These are phyloP conservation scores for Oxalis stricta DNA, from an alignment of 441 rosid genomes.

Conservation along the genomic window DNA sequence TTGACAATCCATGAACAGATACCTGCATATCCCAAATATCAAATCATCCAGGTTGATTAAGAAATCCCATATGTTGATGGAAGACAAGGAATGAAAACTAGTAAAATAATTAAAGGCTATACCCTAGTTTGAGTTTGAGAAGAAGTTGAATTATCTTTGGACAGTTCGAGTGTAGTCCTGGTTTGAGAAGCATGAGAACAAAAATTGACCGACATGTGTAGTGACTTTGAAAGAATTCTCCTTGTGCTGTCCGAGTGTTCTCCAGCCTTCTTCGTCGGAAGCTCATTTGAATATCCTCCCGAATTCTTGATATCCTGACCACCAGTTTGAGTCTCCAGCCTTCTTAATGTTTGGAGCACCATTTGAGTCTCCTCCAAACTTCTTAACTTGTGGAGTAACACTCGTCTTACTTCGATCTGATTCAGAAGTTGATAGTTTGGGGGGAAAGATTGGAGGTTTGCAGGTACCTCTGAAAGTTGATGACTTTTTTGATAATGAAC, in stretches of 20 bases:
- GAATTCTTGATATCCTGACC: no score
- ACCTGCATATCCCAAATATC: conserved; percentile 30
- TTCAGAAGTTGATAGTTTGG: conserved; percentile 19
- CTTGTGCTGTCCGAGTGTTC: conserved; percentile 25
- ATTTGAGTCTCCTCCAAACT: conserved; percentile 14
- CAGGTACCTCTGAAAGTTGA: conserved; percentile 17
- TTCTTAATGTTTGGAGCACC: no score
- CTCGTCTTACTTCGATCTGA: conserved; percentile 18
- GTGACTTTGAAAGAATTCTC: conserved; percentile 24
- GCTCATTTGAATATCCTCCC: no score
- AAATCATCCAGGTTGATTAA: conserved; percentile 7
- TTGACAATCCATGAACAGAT: conserved; percentile 24
- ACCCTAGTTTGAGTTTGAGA: conserved; percentile 26
- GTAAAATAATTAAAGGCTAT: conserved; percentile 6
- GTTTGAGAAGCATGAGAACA: conserved; percentile 18
- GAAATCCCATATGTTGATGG: no score
- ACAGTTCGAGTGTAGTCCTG: conserved; percentile 15
- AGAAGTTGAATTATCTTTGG: conserved; percentile 23
- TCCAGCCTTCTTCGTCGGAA: conserved; percentile 12
- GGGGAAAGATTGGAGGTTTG: conserved; percentile 18
- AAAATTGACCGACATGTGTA: conserved; percentile 40
- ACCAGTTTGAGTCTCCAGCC: no score
- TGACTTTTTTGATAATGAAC: conserved; percentile 19
- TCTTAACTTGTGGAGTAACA: conserved; percentile 14
- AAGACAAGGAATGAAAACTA: background rate